These are phyloP conservation scores for Epithele typhae DNA, from an alignment of 768 basidiomycete species.

Conservation along the genomic window DNA sequence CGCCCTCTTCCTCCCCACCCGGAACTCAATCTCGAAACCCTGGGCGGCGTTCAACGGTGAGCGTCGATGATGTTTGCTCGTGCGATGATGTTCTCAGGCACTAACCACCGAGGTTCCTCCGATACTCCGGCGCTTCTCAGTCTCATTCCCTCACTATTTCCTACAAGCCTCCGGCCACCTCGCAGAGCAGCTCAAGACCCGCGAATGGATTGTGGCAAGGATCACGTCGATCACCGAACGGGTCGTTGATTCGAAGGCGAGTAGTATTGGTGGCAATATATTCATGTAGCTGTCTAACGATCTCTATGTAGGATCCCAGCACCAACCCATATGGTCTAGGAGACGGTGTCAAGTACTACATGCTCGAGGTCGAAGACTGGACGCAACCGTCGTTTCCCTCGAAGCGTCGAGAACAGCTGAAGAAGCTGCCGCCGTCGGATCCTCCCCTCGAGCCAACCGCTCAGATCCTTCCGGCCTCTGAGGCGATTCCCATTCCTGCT, in stretches of 20 bases:
- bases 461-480: slow-evolving; percentile 15
- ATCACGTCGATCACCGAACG: slow-evolving; percentile 87
- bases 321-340: slow-evolving; percentile 89
- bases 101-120: slow-evolving; percentile 12
- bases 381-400: slow-evolving; percentile 63
- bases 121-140: slow-evolving; percentile 34
- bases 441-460: slow-evolving; percentile 4
- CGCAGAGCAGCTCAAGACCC: slow-evolving; percentile 82
- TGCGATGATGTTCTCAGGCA: slow-evolving; percentile 5
- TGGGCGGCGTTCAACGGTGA: slow-evolving; percentile 99
- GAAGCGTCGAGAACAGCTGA: slow-evolving; percentile 52
- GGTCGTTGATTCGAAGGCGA: slow-evolving; percentile 74
- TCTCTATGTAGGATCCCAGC: slow-evolving; percentile 54
- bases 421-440: slow-evolving; percentile 38
- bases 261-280: no score
- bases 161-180: slow-evolving; percentile 82
- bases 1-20: slow-evolving; percentile 91
- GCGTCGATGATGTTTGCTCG: slow-evolving; percentile 21
- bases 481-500: slow-evolving; percentile 44
- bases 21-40: slow-evolving; percentile 88
- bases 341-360: slow-evolving; percentile 88
- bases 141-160: slow-evolving; percentile 98
- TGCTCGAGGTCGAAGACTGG: slow-evolving; percentile 94
- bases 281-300: slow-evolving; percentile 1
- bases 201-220: slow-evolving; percentile 94